phyloP scores from a whole-genome alignment of 345 rosid genomes.

The Salix brachista region DNA sequence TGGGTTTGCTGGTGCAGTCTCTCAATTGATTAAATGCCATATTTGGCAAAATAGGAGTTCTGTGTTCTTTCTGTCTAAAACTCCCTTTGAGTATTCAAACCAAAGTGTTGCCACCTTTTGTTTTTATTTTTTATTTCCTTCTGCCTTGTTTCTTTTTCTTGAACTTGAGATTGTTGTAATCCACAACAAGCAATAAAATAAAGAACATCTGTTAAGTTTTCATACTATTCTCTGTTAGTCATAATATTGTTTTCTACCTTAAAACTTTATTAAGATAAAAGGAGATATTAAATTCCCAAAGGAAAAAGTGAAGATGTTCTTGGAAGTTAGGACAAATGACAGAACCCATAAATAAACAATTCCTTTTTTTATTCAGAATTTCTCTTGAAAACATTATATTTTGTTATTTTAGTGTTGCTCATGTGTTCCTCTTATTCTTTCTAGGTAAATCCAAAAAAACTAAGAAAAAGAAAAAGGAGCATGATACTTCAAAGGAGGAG shows the following conservation, averaged over 20 bases:
- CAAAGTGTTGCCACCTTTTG: background rate
- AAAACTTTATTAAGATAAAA: background rate
- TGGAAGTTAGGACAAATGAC: background rate
- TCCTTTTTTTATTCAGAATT: background rate
- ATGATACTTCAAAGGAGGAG: background rate
- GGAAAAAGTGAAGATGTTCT: constrained; percentile 1
- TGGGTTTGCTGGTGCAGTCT: background rate
- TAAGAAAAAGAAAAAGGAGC: constrained; percentile 29
- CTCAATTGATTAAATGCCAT: background rate
- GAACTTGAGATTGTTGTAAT: background rate
- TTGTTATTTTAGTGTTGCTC: background rate
- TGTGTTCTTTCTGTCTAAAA: background rate
- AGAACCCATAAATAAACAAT: constrained; percentile 3
- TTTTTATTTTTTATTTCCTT: background rate
- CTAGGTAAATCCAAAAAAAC: constrained; percentile 36
- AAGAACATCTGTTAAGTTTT: background rate
- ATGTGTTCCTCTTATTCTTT: constrained; percentile 5
- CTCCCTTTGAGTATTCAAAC: background rate
- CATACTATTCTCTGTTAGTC: background rate
- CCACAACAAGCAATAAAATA: background rate
- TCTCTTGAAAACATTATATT: background rate
- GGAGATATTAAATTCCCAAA: background rate
- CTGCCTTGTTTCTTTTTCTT: background rate
- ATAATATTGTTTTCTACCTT: background rate
- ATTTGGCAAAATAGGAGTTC: background rate